Evolutionary conservation across 441 rosid species (phyloP), one percentile per base, ranked within the genome.

Genomic region (Sinapis alba): DNA sequence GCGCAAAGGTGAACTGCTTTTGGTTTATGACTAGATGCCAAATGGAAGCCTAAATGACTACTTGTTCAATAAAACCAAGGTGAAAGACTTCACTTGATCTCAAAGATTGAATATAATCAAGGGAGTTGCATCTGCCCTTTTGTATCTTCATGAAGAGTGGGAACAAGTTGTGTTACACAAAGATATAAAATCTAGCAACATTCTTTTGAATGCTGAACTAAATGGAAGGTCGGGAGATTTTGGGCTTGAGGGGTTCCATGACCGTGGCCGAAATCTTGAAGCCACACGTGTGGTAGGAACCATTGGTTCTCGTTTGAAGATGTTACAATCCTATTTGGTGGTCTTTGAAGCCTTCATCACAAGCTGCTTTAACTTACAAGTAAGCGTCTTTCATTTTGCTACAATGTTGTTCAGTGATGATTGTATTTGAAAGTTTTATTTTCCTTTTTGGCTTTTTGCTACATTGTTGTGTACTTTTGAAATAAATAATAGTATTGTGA

Each of bases 261-360:
- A 68, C 5, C 83, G 87, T 3, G 84, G 85, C 23, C n/a, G 80
- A 7, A 85, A 83, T 56, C 87, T 86, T 5, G 85, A 87, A 69
- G 63, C 80, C 21, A 24, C 80, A 0, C 43, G 70, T 82, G 84
- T 30, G 82, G 89, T 72, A 78, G 83, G 78, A 84, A 30, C 62
- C 19, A 0, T 13, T 3, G 72, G 63, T 21, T 78, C 72, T 16
- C 73, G 26, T 77, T 80, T 16, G 81, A 76, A 23, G 69, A 62
- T 26, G 70, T 79, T 24, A 58, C 88, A n/a, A 6, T 81, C 69
- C 78, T 84, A 47, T 68, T 0, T 27, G 62, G 54, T 2, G 86
- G 86, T 66, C 84, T 82, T 7, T 84, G 71, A 84, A 68, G 26
- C 36, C 45, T 47, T 21, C 23, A 38, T 10, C 62, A 60, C 56